These are phyloP conservation scores for Gentiana dahurica DNA, from an alignment of 257 asterid genomes.

Conservation along the genomic window DNA sequence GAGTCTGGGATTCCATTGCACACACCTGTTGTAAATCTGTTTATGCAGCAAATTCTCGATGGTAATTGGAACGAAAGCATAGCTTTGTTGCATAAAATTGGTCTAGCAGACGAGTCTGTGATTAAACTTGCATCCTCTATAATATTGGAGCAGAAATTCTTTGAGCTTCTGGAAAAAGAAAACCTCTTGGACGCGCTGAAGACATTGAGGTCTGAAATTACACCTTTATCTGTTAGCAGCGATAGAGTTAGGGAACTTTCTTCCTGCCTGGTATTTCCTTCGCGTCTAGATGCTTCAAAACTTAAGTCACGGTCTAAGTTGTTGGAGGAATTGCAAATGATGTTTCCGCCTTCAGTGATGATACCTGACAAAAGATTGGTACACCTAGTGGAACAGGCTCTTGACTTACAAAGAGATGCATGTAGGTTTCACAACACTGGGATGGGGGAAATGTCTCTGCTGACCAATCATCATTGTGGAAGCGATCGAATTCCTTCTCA, in stretches of 20 bases:
- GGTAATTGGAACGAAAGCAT: slow-evolving; percentile 13
- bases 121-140: slow-evolving; percentile 6
- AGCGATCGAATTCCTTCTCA: slow-evolving; percentile 12
- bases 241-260: slow-evolving; percentile 11
- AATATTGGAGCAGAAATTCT: slow-evolving; percentile 15
- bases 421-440: slow-evolving; percentile 13
- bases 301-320: slow-evolving; percentile 1
- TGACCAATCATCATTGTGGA: slow-evolving; percentile 15
- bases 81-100: slow-evolving; percentile 4
- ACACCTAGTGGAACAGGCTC: slow-evolving; percentile 17
- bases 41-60: slow-evolving; percentile 10
- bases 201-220: slow-evolving; percentile 6
- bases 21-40: not conserved
- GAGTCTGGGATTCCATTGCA: slow-evolving; percentile 12
- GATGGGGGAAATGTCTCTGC: slow-evolving; percentile 12
- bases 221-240: slow-evolving; percentile 4
- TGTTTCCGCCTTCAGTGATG: slow-evolving; percentile 9
- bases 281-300: not conserved
- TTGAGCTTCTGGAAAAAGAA: slow-evolving; percentile 6
- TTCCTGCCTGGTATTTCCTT: slow-evolving; percentile 6
- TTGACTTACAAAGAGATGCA: slow-evolving; percentile 14
- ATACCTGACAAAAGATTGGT: slow-evolving; percentile 14
- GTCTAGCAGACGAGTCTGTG: slow-evolving; percentile 3
- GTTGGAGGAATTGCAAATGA: slow-evolving; percentile 8
- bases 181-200: slow-evolving; percentile 7